A percentile compares a stretch with the other conserved stretches of the same genome.
phyloP scores from a whole-genome alignment of 129 eudicot genomes.

The Arctium minus region DNA sequence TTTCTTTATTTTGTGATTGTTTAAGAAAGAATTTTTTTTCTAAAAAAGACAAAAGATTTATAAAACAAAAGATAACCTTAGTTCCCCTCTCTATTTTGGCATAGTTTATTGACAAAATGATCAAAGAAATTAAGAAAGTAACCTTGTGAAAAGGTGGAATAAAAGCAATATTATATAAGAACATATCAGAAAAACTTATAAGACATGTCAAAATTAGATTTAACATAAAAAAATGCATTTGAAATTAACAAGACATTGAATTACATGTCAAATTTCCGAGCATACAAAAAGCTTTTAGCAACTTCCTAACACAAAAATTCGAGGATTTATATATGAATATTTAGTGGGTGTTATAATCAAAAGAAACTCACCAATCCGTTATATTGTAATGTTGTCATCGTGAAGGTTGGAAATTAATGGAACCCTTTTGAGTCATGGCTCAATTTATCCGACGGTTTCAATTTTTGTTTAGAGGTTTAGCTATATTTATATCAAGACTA shows the following conservation, averaged over 20 bases:
- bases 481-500: no score
- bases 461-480: no score
- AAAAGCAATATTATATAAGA: neutral
- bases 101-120: neutral
- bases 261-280: neutral
- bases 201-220: neutral
- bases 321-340: neutral
- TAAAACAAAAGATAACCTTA: no score
- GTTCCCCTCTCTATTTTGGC: neutral
- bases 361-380: conserved; percentile 15
- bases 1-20: neutral
- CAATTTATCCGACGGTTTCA: neutral
- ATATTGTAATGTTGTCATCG: neutral
- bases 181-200: neutral
- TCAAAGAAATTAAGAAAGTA: neutral
- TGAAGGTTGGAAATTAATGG: neutral
- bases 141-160: neutral
- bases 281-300: neutral
- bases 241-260: neutral
- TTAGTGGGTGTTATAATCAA: conserved; percentile 10
- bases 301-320: neutral
- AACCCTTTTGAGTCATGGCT: conserved; percentile 14
- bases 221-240: neutral
- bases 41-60: neutral
- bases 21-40: neutral